Percentiles rank a stretch among this genome's conserved stretches.
phyloP scores from a whole-genome alignment of 192 early-diverging fungal species.

The Backusella sp. region DNA sequence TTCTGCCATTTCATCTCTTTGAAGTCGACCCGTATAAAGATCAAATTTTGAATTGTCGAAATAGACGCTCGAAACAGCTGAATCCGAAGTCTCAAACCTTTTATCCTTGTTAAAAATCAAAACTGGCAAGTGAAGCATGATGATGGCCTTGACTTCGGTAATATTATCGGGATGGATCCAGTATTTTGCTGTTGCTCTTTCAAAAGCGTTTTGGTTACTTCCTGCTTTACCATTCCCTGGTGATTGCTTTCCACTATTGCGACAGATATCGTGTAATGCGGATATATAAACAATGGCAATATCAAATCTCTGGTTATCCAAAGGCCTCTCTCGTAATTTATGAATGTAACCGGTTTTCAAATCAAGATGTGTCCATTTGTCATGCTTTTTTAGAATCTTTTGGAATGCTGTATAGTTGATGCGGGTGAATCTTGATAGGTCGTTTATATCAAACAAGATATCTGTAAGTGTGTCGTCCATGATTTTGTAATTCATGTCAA shows the following conservation, averaged over 20 bases:
- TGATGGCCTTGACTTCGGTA: no score
- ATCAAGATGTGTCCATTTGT: slow-evolving; percentile 77
- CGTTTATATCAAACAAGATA: slow-evolving; percentile 63
- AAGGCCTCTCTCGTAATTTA: slow-evolving; percentile 33
- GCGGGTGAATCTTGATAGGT: slow-evolving; percentile 70
- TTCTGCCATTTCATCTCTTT: slow-evolving; percentile 79
- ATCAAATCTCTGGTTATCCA: slow-evolving; percentile 4
- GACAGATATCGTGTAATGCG: neutral
- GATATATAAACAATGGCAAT: slow-evolving; percentile 14
- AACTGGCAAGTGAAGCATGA: slow-evolving; percentile 56
- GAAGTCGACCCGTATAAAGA: slow-evolving; percentile 77
- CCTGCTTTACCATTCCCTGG: neutral
- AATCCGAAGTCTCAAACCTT: slow-evolving; percentile 57
- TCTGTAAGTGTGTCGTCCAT: slow-evolving; percentile 59
- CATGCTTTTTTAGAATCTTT: slow-evolving; percentile 97
- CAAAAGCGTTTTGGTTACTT: slow-evolving; percentile 48
- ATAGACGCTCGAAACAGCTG: slow-evolving; percentile 83
- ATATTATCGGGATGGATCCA: no score
- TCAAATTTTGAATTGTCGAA: slow-evolving; percentile 87
- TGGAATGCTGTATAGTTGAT: slow-evolving; percentile 79
- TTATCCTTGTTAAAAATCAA: slow-evolving; percentile 57
- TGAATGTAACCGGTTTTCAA: slow-evolving; percentile 66
- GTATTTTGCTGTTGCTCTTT: slow-evolving; percentile 25
- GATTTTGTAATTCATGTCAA: slow-evolving; percentile 39
- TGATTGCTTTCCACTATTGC: neutral